Conservation (phyloP, 345 rosid species). For the Lumnitzera littorea region DNA sequence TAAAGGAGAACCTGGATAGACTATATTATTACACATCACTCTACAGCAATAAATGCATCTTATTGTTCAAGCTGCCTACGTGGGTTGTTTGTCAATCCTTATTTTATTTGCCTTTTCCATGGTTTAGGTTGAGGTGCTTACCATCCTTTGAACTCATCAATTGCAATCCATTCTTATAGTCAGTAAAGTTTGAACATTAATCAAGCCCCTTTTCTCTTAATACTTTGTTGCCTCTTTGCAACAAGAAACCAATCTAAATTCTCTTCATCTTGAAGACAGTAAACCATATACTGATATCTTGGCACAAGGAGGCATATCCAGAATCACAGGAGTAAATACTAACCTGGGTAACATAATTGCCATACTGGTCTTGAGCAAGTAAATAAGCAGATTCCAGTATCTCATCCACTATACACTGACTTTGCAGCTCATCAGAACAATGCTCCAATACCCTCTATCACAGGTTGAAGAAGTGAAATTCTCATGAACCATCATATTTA, state of each 20-base stretch:
- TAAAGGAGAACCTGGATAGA: no score
- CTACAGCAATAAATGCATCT: no score
- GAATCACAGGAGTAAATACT: slow-evolving; percentile 8
- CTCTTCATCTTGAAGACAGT: neutral
- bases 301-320: slow-evolving; percentile 4
- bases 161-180: no score
- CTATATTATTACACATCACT: no score
- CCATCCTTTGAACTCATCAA: no score
- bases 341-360: slow-evolving; percentile 98
- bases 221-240: no score
- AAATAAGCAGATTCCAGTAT: slow-evolving; percentile 67
- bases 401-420: slow-evolving; percentile 80
- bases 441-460: slow-evolving; percentile 90
- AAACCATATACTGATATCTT: neutral
- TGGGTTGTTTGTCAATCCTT: no score
- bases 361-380: slow-evolving; percentile 97
- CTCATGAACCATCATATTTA: neutral
- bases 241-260: neutral
- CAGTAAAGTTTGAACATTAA: no score
- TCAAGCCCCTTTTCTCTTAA: no score
- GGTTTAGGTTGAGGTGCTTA: no score
- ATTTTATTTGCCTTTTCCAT: no score
- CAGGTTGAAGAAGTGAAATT: slow-evolving; percentile 14
- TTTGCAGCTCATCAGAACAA: slow-evolving; percentile 67
- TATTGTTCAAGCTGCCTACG: no score